Evolutionary conservation across 768 basidiomycete genomes (phyloP).

Genomic region (Russula emetica): DNA sequence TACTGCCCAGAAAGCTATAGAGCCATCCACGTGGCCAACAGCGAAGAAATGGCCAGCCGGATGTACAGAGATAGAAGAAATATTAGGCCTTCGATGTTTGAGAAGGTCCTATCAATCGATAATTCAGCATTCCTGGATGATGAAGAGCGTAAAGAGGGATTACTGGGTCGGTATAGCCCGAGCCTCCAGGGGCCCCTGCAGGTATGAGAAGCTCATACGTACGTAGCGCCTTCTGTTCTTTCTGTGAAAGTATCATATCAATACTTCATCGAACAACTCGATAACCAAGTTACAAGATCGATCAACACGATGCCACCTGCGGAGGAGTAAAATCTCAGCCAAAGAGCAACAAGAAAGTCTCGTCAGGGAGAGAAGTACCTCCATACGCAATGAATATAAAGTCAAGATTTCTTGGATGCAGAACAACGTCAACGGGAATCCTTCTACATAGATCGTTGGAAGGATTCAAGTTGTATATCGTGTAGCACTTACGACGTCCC

Average conservation of each 20-base stretch:
- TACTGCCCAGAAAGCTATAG: conserved; percentile 76
- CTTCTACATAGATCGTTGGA: conserved; percentile 23
- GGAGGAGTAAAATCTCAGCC: neutral
- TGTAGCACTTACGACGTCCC: conserved; percentile 37
- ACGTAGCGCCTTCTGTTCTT: conserved; percentile 47
- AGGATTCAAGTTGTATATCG: neutral
- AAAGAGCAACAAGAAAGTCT: neutral
- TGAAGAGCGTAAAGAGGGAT: conserved; percentile 26
- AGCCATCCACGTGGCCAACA: conserved; percentile 78
- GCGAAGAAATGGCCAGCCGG: conserved; percentile 74
- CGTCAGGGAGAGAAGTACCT: conserved; percentile 40
- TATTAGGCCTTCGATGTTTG: conserved; percentile 61
- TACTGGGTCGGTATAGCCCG: conserved; percentile 55
- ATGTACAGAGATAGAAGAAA: conserved; percentile 68
- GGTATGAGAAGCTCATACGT: conserved; percentile 67
- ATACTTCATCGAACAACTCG: neutral
- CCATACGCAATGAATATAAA: conserved; percentile 70
- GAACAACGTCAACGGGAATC: conserved; percentile 54
- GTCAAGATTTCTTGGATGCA: conserved; percentile 72
- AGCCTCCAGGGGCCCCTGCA: conserved; percentile 80
- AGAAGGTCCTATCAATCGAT: conserved; percentile 51
- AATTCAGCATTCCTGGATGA: conserved; percentile 7
- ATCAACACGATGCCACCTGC: conserved; percentile 58
- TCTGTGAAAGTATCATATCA: conserved; percentile 35
- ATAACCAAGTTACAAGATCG: conserved; percentile 46